These are phyloP conservation scores for Candida maris DNA, from an alignment of 805 yeast species.

Conservation along the genomic window DNA sequence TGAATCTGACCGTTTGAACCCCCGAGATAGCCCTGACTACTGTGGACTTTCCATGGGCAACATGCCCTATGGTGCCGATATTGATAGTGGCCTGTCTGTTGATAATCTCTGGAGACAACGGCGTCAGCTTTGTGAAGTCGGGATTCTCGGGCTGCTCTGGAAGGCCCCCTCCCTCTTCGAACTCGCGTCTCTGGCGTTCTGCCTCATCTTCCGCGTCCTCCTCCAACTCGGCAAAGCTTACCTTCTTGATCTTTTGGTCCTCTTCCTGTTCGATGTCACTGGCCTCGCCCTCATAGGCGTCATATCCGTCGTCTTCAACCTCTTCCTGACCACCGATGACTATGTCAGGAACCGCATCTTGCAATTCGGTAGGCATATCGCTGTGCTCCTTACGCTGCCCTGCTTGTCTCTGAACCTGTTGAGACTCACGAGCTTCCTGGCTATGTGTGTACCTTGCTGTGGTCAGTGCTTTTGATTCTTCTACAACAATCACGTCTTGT, in stretches of 20 bases:
- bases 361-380: slow-evolving; percentile 72
- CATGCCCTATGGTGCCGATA: slow-evolving; percentile 99
- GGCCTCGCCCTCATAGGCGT: slow-evolving; percentile 29
- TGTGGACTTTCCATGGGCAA: slow-evolving; percentile 98
- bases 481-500: background rate
- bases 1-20: slow-evolving; percentile 98
- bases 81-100: slow-evolving; percentile 98
- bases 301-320: slow-evolving; percentile 30
- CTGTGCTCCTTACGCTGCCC: slow-evolving; percentile 1
- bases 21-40: slow-evolving; percentile 98
- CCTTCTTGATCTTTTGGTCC: slow-evolving; percentile 58
- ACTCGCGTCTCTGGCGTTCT: slow-evolving; percentile 76
- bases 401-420: background rate
- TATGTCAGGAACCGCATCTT: slow-evolving; percentile 81
- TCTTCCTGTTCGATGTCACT: slow-evolving; percentile 38
- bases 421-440: too few species aligned
- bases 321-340: slow-evolving; percentile 58
- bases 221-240: slow-evolving; percentile 71
- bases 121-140: slow-evolving; percentile 76
- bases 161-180: slow-evolving; percentile 97
- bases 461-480: background rate
- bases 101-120: slow-evolving; percentile 91
- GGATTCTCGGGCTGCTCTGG: slow-evolving; percentile 95
- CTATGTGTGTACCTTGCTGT: too few species aligned
- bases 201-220: slow-evolving; percentile 63